Evolutionary conservation across 257 asterid species (phyloP).

Genomic region (Forsythia viridissima): DNA sequence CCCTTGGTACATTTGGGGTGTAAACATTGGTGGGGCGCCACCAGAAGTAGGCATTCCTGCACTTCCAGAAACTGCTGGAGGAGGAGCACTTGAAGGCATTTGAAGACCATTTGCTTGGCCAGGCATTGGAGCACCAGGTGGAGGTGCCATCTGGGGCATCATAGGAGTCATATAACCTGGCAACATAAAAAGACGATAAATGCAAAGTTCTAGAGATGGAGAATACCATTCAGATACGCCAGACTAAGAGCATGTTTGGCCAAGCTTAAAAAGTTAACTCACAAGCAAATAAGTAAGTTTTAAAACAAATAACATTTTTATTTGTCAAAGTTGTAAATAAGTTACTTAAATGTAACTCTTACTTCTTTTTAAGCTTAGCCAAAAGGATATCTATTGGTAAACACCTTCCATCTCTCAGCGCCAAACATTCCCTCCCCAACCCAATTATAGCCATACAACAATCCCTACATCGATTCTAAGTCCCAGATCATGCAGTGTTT

Average conservation of each 20-base stretch:
- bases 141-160: conserved; percentile 68
- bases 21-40: conserved; percentile 52
- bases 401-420: background rate
- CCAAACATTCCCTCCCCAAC: background rate
- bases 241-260: background rate
- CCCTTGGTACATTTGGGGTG: conserved; percentile 65
- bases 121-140: conserved; percentile 66
- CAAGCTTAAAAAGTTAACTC: background rate
- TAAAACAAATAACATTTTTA: background rate
- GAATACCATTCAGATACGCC: background rate
- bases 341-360: background rate
- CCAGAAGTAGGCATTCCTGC: conserved; percentile 47
- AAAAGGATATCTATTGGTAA: background rate
- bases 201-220: background rate
- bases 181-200: background rate
- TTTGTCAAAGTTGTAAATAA: background rate
- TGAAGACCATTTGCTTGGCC: conserved; percentile 75
- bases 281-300: background rate
- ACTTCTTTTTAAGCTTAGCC: background rate
- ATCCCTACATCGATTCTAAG: background rate
- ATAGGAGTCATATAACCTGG: conserved; percentile 59
- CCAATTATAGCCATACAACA: background rate
- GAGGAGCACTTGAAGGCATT: conserved; percentile 57
- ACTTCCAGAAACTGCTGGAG: conserved; percentile 62
- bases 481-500: background rate